phyloP scores from a whole-genome alignment of 306 rosid species.

The Rosa lucieae region DNA sequence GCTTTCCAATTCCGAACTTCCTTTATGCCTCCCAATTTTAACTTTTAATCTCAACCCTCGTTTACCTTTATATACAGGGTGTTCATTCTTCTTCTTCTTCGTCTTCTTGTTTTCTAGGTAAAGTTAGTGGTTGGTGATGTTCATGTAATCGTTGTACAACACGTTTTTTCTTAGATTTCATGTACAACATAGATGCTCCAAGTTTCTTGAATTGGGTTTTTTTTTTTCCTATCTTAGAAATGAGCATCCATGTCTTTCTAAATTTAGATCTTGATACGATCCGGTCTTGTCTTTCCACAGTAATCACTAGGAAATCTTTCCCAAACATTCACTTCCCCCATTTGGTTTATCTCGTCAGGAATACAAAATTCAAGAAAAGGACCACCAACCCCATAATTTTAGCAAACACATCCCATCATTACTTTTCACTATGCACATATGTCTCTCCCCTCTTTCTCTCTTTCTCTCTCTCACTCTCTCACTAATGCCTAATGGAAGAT shows the following conservation, averaged over 20 bases:
- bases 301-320: conserved; percentile 38
- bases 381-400: conserved; percentile 7
- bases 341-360: conserved; percentile 41
- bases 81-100: neutral
- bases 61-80: neutral
- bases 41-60: neutral
- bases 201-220: conserved; percentile 42
- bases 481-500: neutral
- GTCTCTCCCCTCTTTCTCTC: neutral
- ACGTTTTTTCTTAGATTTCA: conserved; percentile 35
- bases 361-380: conserved; percentile 28
- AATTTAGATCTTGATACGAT: conserved; percentile 39
- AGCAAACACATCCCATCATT: conserved; percentile 38
- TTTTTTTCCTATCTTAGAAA: conserved; percentile 10
- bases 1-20: neutral
- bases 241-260: conserved; percentile 41
- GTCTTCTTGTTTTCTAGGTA: neutral
- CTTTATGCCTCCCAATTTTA: neutral
- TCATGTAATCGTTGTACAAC: neutral
- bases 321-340: conserved; percentile 67
- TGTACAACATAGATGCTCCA: conserved; percentile 13
- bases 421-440: conserved; percentile 9
- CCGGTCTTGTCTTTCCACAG: conserved; percentile 62
- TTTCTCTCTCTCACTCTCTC: neutral
- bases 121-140: neutral